These are phyloP conservation scores for Fusarium buxicola DNA, from an alignment of 2,329 filamentous ascomycete species.

Conservation along the genomic window DNA sequence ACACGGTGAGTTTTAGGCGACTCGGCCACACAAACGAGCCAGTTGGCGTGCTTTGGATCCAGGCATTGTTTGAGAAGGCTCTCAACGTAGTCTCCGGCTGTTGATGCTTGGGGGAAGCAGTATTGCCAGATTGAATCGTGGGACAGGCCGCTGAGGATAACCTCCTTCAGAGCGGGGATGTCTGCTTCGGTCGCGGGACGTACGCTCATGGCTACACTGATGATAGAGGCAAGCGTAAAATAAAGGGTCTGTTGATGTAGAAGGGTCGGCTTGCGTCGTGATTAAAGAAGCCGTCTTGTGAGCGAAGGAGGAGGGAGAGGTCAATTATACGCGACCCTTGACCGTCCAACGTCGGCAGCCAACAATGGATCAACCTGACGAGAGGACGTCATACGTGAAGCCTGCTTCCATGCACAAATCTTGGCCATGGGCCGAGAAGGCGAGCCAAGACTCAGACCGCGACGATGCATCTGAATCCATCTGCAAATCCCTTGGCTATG, in stretches of 20 bases:
- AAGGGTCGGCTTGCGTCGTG: background rate
- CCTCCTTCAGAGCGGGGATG: slow-evolving; percentile 31
- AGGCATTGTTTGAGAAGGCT: slow-evolving; percentile 17
- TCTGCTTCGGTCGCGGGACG: slow-evolving; percentile 30
- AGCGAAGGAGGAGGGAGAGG: too few relatives aligned
- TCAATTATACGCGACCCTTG: too few relatives aligned
- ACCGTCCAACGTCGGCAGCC: too few relatives aligned
- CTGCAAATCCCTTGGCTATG: background rate
- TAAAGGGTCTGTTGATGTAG: background rate
- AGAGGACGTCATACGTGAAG: slow-evolving; percentile 29
- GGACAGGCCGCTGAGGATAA: slow-evolving; percentile 31
- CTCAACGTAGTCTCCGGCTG: slow-evolving; percentile 25
- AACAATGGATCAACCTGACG: slow-evolving; percentile 38
- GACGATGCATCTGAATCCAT: slow-evolving; percentile 19
- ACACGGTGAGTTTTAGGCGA: slow-evolving; percentile 32
- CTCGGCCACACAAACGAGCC: slow-evolving; percentile 30
- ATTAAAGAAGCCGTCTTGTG: background rate
- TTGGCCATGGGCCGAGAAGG: slow-evolving; percentile 35
- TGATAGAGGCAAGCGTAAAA: background rate
- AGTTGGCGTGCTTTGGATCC: slow-evolving; percentile 25
- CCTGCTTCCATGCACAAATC: background rate
- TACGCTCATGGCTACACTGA: slow-evolving; percentile 23
- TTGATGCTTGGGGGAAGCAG: slow-evolving; percentile 22
- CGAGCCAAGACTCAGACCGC: slow-evolving; percentile 31
- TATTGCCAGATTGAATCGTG: slow-evolving; percentile 34